These are phyloP conservation scores for Kandelia obovata DNA, from an alignment of 345 rosid species.

Conservation along the genomic window DNA sequence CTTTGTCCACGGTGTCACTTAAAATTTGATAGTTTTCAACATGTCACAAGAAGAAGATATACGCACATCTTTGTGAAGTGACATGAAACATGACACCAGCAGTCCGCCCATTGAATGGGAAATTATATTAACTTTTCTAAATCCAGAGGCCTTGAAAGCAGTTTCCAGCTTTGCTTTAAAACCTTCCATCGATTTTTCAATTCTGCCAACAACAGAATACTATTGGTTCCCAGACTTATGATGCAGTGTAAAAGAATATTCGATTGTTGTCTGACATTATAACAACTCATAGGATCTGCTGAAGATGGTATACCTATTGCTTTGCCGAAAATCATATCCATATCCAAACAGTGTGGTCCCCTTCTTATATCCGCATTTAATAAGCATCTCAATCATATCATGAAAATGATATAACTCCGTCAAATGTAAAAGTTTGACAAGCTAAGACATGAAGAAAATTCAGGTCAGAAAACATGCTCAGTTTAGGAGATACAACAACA, in stretches of 20 bases:
- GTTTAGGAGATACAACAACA: background rate
- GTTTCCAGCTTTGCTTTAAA: slow-evolving; percentile 66
- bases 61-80: slow-evolving; percentile 64
- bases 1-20: background rate
- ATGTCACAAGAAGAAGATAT: slow-evolving; percentile 10
- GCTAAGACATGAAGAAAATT: slow-evolving; percentile 37
- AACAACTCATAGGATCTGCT: background rate
- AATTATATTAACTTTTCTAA: slow-evolving; percentile 67
- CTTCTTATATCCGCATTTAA: slow-evolving; percentile 67
- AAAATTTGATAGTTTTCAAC: slow-evolving; percentile 13
- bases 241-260: background rate
- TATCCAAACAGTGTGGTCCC: slow-evolving; percentile 81
- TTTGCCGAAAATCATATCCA: slow-evolving; percentile 92
- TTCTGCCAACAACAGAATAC: slow-evolving; percentile 41
- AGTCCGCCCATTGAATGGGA: slow-evolving; percentile 94
- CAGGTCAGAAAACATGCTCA: slow-evolving; percentile 7
- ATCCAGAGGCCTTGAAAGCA: slow-evolving; percentile 66
- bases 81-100: slow-evolving; percentile 66
- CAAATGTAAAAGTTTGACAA: slow-evolving; percentile 55
- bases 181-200: slow-evolving; percentile 55
- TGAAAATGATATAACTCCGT: slow-evolving; percentile 79
- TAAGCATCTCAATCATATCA: slow-evolving; percentile 81
- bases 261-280: background rate
- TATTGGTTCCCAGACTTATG: background rate
- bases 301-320: slow-evolving; percentile 55